A percentile compares a stretch with the other conserved stretches of the same genome.
Conservation (phyloP, 495 filamentous ascomycete species). For the Aspergillus nanangensis region DNA sequence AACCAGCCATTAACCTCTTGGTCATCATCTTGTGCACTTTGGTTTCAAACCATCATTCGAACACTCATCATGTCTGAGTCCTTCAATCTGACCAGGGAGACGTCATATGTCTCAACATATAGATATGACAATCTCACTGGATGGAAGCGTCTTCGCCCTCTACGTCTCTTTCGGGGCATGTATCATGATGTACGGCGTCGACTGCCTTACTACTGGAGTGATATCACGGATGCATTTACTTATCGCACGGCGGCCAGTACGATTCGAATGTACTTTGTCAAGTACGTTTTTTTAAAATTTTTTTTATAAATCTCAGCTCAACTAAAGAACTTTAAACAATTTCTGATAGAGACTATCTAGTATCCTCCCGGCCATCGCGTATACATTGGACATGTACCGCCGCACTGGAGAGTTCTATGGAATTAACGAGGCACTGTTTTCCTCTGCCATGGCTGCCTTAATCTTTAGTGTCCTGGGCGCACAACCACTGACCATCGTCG, state of each 20-base stretch:
- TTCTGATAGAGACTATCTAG: too few species aligned
- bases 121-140: conserved; percentile 9
- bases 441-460: conserved; percentile 64
- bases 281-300: too few species aligned
- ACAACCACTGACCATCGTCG: conserved; percentile 75
- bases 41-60: too few species aligned
- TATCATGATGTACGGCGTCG: conserved; percentile 60
- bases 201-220: conserved; percentile 62
- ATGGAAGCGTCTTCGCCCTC: conserved; percentile 12
- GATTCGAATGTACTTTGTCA: conserved; percentile 78
- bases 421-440: conserved; percentile 69
- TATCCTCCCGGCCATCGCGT: conserved; percentile 69
- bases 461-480: conserved; percentile 64
- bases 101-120: conserved; percentile 7
- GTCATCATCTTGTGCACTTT: too few species aligned
- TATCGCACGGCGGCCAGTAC: conserved; percentile 69
- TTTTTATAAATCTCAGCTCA: too few species aligned
- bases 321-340: too few species aligned
- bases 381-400: conserved; percentile 70
- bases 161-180: conserved; percentile 45
- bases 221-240: conserved; percentile 68
- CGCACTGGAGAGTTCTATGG: conserved; percentile 67
- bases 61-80: conserved; percentile 5
- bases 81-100: conserved; percentile 4
- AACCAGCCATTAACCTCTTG: not conserved